Percentiles rank a stretch among this genome's conserved stretches.
These are phyloP conservation scores for Lepidopterella palustris DNA, from an alignment of 495 filamentous ascomycete species.

Conservation along the genomic window DNA sequence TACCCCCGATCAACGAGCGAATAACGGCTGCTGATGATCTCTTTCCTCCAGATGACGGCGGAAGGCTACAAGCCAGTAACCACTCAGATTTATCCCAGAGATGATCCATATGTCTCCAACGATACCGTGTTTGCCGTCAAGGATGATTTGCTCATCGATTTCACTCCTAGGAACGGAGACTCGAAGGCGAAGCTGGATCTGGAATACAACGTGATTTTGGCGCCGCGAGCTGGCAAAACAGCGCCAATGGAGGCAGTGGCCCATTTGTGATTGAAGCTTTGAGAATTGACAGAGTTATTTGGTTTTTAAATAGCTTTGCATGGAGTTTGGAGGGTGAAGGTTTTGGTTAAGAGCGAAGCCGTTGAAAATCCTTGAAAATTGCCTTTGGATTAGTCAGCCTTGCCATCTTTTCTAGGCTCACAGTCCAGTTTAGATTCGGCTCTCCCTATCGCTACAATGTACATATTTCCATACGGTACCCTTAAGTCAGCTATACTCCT, in stretches of 20 bases:
- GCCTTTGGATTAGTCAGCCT: no score
- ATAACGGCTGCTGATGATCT: not conserved
- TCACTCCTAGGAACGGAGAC: conserved; percentile 46
- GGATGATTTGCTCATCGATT: conserved; percentile 58
- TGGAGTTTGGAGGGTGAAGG: not conserved
- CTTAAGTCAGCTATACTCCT: no score
- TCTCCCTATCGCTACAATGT: no score
- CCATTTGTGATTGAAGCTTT: conserved; percentile 11
- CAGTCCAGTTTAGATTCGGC: no score
- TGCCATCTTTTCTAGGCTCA: no score
- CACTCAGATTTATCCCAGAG: conserved; percentile 58
- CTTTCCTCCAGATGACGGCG: conserved; percentile 25
- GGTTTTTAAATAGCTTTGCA: not conserved
- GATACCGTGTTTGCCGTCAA: conserved; percentile 65
- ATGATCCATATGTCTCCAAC: conserved; percentile 53
- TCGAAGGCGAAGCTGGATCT: conserved; percentile 36
- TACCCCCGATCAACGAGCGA: not conserved
- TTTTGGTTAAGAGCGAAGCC: no score
- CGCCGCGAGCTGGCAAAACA: conserved; percentile 8
- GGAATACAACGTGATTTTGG: conserved; percentile 33
- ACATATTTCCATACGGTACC: no score
- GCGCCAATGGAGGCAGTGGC: conserved; percentile 22
- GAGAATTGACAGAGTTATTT: not conserved
- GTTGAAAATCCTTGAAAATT: no score
- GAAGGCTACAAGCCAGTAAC: conserved; percentile 46